A percentile compares a stretch with the other conserved stretches of the same genome.
phyloP scores from a whole-genome alignment of 169 alveolate genomes.

The Plasmodium sp. region DNA sequence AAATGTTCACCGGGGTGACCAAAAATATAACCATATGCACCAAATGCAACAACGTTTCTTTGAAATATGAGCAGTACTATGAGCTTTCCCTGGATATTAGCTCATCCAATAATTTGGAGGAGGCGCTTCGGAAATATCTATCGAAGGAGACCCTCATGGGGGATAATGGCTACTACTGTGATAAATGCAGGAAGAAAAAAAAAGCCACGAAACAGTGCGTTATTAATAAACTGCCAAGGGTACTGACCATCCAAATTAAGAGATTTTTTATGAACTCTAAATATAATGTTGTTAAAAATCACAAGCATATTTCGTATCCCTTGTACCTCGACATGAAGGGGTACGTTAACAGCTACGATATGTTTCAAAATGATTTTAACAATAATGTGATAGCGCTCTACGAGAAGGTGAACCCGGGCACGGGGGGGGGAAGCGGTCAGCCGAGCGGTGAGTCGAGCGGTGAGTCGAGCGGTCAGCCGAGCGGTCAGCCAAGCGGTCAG shows the following conservation, averaged over 20 bases:
- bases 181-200: slow-evolving; percentile 76
- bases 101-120: slow-evolving; percentile 76
- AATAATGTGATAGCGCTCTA: slow-evolving; percentile 53
- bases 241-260: slow-evolving; percentile 78
- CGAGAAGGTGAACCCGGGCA: slow-evolving; percentile 23
- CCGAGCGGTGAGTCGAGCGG: not conserved
- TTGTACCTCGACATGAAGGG: slow-evolving; percentile 54
- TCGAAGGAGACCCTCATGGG: slow-evolving; percentile 73
- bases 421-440: too few species aligned
- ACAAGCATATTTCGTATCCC: slow-evolving; percentile 49
- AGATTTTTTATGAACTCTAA: slow-evolving; percentile 76
- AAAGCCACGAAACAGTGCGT: slow-evolving; percentile 82
- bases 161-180: slow-evolving; percentile 82
- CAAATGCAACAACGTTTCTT: slow-evolving; percentile 79
- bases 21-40: slow-evolving; percentile 45
- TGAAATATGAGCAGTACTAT: slow-evolving; percentile 81
- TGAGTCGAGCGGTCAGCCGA: not conserved
- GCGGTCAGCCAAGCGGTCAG: not conserved
- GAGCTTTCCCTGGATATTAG: slow-evolving; percentile 81
- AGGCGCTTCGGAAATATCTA: slow-evolving; percentile 72
- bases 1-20: slow-evolving; percentile 60
- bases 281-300: slow-evolving; percentile 32
- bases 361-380: slow-evolving; percentile 37
- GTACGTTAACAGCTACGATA: slow-evolving; percentile 45
- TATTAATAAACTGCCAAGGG: slow-evolving; percentile 78